phyloP scores from a whole-genome alignment of 2,329 filamentous ascomycete species.

The Amylocarpus encephaloides region DNA sequence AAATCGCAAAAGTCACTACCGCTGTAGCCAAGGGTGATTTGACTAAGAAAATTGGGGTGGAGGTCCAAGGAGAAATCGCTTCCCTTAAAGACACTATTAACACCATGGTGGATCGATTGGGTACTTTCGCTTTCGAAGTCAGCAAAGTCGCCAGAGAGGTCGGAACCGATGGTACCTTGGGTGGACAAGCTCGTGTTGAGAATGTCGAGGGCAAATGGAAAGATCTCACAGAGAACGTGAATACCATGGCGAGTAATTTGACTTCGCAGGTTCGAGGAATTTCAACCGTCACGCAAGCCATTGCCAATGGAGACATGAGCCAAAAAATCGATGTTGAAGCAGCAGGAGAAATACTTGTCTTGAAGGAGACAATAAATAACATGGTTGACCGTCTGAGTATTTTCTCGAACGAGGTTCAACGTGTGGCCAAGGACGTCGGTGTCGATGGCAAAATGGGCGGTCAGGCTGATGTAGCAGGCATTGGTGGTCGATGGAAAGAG shows the following conservation, averaged over 20 bases:
- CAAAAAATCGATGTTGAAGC: conserved; percentile 94
- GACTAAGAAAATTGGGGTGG: conserved; percentile 91
- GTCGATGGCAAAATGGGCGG: conserved; percentile 98
- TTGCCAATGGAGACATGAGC: conserved; percentile 92
- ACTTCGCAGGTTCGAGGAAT: conserved; percentile 79
- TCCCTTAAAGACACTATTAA: conserved; percentile 98
- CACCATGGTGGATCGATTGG: conserved; percentile 95
- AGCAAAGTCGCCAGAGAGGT: conserved; percentile 94
- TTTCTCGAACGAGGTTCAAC: conserved; percentile 93
- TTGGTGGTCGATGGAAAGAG: conserved; percentile 95
- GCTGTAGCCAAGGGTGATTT: conserved; percentile 91
- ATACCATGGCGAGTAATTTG: conserved; percentile 65
- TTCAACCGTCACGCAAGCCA: conserved; percentile 88
- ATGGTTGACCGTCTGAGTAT: conserved; percentile 95
- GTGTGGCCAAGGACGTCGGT: conserved; percentile 92
- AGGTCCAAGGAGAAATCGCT: conserved; percentile 88
- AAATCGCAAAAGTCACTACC: conserved; percentile 94
- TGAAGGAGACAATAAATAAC: conserved; percentile 97
- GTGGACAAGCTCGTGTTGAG: conserved; percentile 87
- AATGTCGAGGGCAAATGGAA: conserved; percentile 98
- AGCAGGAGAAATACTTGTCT: conserved; percentile 85
- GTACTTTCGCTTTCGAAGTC: conserved; percentile 93
- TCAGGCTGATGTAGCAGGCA: conserved; percentile 87
- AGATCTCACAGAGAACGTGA: conserved; percentile 86
- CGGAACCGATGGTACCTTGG: conserved; percentile 89